Base-by-base conservation (phyloP, 2,329 filamentous ascomycete species). In the Cordyceps javanica region DNA sequence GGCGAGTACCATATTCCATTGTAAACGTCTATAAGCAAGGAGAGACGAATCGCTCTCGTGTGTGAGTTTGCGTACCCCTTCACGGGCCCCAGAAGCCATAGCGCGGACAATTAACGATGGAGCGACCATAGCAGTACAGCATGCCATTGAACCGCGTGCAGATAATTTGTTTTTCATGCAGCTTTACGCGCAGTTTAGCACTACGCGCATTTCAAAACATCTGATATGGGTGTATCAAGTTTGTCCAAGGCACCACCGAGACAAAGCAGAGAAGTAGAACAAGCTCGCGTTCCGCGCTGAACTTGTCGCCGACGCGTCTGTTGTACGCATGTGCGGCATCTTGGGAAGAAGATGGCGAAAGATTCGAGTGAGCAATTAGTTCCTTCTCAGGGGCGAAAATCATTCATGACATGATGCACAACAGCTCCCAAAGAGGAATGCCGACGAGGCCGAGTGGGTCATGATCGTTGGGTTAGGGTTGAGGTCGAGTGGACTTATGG, bases 101-200 rank as follows among this genome's bases (percentile, higher is more conserved):
- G 34, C 16, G 34, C 34, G 34, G 34, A n/a, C 16, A n/a, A 38
- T 38, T 14, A 3, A 9, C 2, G 34, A n/a, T n/a, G 16, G 34
- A n/a, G 34, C 16, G 6, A 7, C 16, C 16, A n/a, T 38, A 2
- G 34, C 34, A 36, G 34, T 38, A n/a, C 2, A n/a, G 6, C n/a
- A n/a, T n/a, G 6, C n/a, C 34, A 0, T 38, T 7, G 16, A 3
- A n/a, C 34, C 34, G 16, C 34, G 34, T 6, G 34, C 2, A 38
- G n/a, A 2, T 2, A 38, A 38, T 1, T 8, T 0, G 5, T 38
- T 3, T 9, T n/a, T n/a, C n/a, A 2, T 38, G 6, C n/a, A n/a
- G n/a, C n/a, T n/a, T n/a, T n/a, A n/a, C n/a, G n/a, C n/a, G n/a
- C n/a, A n/a, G n/a, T n/a, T n/a, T 3, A 38, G 34, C 6, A n/a